These are phyloP conservation scores for Geranium brycei DNA, from an alignment of 345 rosid species.

Conservation along the genomic window DNA sequence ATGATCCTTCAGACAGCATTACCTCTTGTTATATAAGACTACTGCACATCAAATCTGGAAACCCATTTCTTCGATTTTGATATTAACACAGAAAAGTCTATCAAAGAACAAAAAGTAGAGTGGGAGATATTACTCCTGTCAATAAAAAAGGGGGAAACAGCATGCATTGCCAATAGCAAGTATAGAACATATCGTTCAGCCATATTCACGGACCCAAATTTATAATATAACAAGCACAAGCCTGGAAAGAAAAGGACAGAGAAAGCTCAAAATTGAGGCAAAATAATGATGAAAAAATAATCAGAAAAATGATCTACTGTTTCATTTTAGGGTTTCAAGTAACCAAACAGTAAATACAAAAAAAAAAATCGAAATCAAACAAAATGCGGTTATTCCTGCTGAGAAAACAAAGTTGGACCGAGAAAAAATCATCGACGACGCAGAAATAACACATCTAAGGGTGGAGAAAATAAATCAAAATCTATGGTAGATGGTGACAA, in stretches of 20 bases:
- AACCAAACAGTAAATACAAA: too few species aligned
- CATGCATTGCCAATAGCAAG: background rate
- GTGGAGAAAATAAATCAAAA: background rate
- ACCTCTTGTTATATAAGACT: background rate
- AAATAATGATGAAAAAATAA: too few species aligned
- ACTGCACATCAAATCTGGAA: too few species aligned
- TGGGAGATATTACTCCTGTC: too few species aligned
- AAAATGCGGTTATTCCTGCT: background rate
- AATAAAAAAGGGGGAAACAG: too few species aligned
- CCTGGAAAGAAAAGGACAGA: background rate
- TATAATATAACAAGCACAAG: too few species aligned
- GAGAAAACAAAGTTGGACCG: background rate
- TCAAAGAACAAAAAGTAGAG: too few species aligned
- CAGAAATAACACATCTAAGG: background rate
- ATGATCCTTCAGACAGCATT: background rate
- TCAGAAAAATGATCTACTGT: background rate
- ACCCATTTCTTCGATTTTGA: too few species aligned
- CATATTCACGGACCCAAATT: background rate
- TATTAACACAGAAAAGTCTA: too few species aligned
- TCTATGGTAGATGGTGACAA: background rate
- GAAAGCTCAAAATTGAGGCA: background rate
- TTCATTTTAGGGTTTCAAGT: background rate
- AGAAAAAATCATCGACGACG: background rate
- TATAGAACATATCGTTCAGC: background rate
- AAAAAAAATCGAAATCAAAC: too few species aligned